phyloP scores from a whole-genome alignment of 2,329 filamentous ascomycete genomes.

The Ramularia endophylla region DNA sequence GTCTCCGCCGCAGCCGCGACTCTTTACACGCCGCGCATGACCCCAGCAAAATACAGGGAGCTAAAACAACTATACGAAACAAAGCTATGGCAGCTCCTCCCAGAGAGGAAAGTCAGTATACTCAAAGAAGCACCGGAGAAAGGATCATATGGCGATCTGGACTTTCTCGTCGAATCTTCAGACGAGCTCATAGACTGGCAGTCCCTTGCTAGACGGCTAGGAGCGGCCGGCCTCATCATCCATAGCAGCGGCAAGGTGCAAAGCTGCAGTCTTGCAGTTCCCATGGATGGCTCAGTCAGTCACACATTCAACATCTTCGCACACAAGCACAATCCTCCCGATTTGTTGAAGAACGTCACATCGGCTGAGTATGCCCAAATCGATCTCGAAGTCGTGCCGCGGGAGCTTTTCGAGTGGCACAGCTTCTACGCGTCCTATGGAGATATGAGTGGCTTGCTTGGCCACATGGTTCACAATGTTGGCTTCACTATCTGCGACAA shows the following conservation, averaged over 20 bases:
- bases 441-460: slow-evolving; percentile 64
- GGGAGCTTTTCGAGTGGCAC: slow-evolving; percentile 51
- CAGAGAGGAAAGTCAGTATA: slow-evolving; percentile 50
- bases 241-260: slow-evolving; percentile 7
- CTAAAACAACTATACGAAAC: slow-evolving; percentile 44
- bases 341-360: slow-evolving; percentile 4
- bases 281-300: slow-evolving; percentile 12
- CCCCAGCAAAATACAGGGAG: slow-evolving; percentile 48
- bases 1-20: slow-evolving; percentile 35
- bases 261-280: slow-evolving; percentile 21
- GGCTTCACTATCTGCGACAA: slow-evolving; percentile 61
- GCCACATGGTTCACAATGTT: slow-evolving; percentile 55
- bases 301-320: slow-evolving; percentile 11
- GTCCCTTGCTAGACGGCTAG: slow-evolving; percentile 38
- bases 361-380: slow-evolving; percentile 52
- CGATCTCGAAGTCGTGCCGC: slow-evolving; percentile 55
- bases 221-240: slow-evolving; percentile 35
- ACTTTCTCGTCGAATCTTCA: slow-evolving; percentile 54
- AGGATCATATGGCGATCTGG: slow-evolving; percentile 63
- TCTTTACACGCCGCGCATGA: slow-evolving; percentile 62
- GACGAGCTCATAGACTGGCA: slow-evolving; percentile 18
- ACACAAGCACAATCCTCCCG: neutral
- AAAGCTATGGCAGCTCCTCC: slow-evolving; percentile 41
- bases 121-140: slow-evolving; percentile 68
- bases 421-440: slow-evolving; percentile 65